phyloP scores from a whole-genome alignment of 352 stramenopile species.

The Pythium coloratum region DNA sequence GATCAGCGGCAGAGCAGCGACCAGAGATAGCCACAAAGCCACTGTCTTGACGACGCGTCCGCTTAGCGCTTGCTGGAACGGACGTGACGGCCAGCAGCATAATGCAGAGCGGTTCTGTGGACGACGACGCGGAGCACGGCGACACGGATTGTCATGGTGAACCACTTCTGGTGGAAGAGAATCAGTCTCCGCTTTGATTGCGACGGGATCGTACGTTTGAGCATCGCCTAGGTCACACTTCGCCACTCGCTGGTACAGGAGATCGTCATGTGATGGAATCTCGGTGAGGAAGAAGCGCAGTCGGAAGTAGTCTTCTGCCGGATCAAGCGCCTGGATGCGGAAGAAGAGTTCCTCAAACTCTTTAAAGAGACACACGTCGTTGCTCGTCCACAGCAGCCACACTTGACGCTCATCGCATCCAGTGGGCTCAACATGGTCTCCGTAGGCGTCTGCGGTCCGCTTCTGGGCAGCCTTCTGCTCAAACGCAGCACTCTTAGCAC shows the following conservation, averaged over 20 bases:
- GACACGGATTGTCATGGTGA: constrained; percentile 6
- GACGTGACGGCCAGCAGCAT: constrained; percentile 27
- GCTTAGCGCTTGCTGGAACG: constrained; percentile 24
- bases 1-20: constrained; percentile 8
- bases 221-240: constrained; percentile 11
- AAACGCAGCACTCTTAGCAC: not conserved
- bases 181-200: not conserved
- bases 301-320: constrained; percentile 26
- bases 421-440: not conserved
- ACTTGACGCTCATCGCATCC: constrained; percentile 15
- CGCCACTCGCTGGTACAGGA: constrained; percentile 22
- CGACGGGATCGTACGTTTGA: not conserved
- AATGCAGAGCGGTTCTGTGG: constrained; percentile 24
- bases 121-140: not conserved
- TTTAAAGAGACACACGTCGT: constrained; percentile 32
- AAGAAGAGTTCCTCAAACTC: constrained; percentile 36
- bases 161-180: not conserved
- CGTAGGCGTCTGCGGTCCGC: not conserved
- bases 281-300: constrained; percentile 33
- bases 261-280: constrained; percentile 15
- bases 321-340: constrained; percentile 29
- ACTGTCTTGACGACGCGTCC: constrained; percentile 8
- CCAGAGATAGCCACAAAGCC: constrained; percentile 6
- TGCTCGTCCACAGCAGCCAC: constrained; percentile 33
- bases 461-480: constrained; percentile 11